Base-by-base conservation (phyloP, 2,329 filamentous ascomycete species). In the Trichoderma afroharzianum region DNA sequence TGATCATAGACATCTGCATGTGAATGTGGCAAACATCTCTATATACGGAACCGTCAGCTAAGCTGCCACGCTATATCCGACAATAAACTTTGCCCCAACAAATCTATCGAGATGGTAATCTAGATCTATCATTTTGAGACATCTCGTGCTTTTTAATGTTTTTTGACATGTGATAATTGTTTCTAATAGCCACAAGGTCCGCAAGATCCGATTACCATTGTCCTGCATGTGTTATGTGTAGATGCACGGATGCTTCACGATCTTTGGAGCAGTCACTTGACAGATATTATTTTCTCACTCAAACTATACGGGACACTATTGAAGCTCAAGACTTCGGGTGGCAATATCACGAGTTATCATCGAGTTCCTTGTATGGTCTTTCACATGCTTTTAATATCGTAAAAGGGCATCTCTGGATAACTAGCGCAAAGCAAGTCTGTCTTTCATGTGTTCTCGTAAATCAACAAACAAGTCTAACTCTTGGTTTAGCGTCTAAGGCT, bases 401-500 rank as follows among this genome's bases (percentile, higher is more conserved):
- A 32, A 1, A 62, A 26, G 28, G 30, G 11, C 0, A n/a, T 26
- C 14, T 14, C 14, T 0, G 28, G 7, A 6, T 53, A 33, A n/a
- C 15, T 61, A 43, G 66, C 39, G 28, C 11, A 62, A 62, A 47
- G 32, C 21, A 24, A 18, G 36, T 50, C 26, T 36, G 39, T 63
- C 68, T 57, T 50, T 61, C 63, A 63, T 47, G 28, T 62, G 43
- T 62, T 53, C 63, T 43, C 50, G 24, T 62, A 43, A 63, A 47
- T 66, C n/a, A 64, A n/a, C 53, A 66, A 58, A 71, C 36, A 58
- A 33, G 15, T 58, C 68, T 58, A 71, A 26, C 9, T 28, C 57
- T 50, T 36, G 30, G 28, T 33, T 33, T 47, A 55, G 39, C 50
- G 26, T 62, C 82, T 82, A 94, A 78, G 92, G 92, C 83, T 91